Evolutionary conservation across 2,329 filamentous ascomycete genomes (phyloP), one percentile per base, ranked within the genome.

Genomic region (Cladosporium halotolerans): DNA sequence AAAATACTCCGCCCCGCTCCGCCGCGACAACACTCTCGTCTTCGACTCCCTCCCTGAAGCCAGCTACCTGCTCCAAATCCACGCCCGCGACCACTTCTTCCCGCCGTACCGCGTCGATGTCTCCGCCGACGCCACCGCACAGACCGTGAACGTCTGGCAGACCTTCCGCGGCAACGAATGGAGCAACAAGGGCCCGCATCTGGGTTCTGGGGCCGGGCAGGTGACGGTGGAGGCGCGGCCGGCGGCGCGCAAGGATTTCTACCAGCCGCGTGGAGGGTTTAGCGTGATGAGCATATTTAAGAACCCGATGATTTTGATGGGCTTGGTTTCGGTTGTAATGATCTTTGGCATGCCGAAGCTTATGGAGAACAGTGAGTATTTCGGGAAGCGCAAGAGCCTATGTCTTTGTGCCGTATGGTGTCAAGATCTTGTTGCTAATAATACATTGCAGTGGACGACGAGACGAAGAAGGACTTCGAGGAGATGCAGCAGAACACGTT

Each of bases 261-360:
- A 89, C 62, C 76, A 87, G 63, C 82, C 89, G 68, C 78, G 90
- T 64, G 77, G 80, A 55, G 82, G 81, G 60, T 96, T 70, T 60
- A 67, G 60, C 45, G 19, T 91, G n/a, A 66, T 96, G 54, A 82
- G 81, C 55, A 84, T 96, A 53, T 77, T 96, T 63, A 93, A 93
- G 76, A 96, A 89, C 68, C 93, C 93, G 3, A 97, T 97, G 90
- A 96, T 97, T 59, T 79, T 99, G 56, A 86, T 99, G 76, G 90
- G 86, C 4, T 72, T 95, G 33, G 83, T 93, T 38, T 89, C 85
- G 57, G 82, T 96, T 76, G 84, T 75, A 4, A 76, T 96, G 60
- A 90, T 96, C 58, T 79, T 97, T 63, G 91, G 91, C 60, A 89
- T 97, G 87, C 93, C 93, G 11, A 93, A 96, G 71, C 72, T 99